Base-by-base conservation (phyloP, 2,329 filamentous ascomycete genomes). In the Sporothrix schenckii region DNA sequence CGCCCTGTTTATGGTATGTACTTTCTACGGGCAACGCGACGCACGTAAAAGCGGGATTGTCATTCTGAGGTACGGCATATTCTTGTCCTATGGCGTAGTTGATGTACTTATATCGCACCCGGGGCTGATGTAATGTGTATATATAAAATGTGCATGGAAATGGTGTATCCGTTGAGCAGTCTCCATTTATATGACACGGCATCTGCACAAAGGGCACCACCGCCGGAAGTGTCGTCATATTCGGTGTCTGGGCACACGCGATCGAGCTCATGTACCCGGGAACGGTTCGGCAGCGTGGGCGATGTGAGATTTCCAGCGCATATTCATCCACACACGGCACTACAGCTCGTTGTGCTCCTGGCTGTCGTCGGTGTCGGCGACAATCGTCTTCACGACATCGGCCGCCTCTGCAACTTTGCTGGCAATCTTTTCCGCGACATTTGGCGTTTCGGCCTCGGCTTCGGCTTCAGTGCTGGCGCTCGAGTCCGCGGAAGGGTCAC, bases 311-410 rank as follows among this genome's bases (percentile, higher is more conserved):
- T 27, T n/a, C n/a, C 7, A 41, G 49, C 52, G 47, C 11, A 27
- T 19, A 7, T 27, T 21, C n/a, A 30, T 24, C 27, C 39, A 13
- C 41, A 27, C 39, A 24, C 11, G 41, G 21, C 21, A 13, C 41
- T 74, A 89, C 74, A 89, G 83, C 79, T 89, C 87, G 76, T 87
- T 86, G 80, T 89, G 87, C 76, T 85, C 86, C 77, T 86, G 82
- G 71, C 76, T 75, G 73, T 86, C 85, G 75, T 88, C 86, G 52
- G 83, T 84, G 74, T 88, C 86, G 68, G 82, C 81, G 71, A 87
- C 71, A 30, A 85, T 78, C 10, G 83, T 85, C 78, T 84, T 86
- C 71, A 82, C 82, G 9, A 82, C 84, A 70, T 86, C 83, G 56
- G 84, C 84, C 19, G 82, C 85, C 69, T 83, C 84, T 66, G 77